These are phyloP conservation scores for Lodderomyces pseudojiufengensis DNA, from an alignment of 1,139 yeast species.

Conservation along the genomic window DNA sequence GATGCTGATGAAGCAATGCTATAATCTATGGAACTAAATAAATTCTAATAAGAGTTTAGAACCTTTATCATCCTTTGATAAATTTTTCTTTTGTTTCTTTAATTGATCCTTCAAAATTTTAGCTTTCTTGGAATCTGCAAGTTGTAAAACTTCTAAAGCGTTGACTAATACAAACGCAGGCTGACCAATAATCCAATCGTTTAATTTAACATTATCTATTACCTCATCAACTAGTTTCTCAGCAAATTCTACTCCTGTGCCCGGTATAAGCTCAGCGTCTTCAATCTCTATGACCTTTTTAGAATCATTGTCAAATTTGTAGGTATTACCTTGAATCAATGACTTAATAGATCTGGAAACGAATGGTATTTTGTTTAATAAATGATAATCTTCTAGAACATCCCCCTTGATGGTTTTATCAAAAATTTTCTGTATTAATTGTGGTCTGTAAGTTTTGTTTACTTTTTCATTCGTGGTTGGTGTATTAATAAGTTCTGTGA, in stretches of 20 bases:
- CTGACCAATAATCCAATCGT: constrained; percentile 70
- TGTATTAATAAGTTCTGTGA: constrained; percentile 66
- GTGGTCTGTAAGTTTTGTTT: constrained; percentile 41
- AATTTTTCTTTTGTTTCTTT: constrained; percentile 47
- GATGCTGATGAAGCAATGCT: constrained; percentile 23
- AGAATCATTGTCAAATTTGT: constrained; percentile 63
- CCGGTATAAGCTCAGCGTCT: constrained; percentile 32
- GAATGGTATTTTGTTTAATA: constrained; percentile 65
- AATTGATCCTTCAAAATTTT: constrained; percentile 51
- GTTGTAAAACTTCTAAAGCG: constrained; percentile 51
- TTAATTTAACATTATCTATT: constrained; percentile 41
- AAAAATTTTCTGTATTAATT: constrained; percentile 53
- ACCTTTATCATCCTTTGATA: constrained; percentile 66
- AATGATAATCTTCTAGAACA: constrained; percentile 62
- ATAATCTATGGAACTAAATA: constrained; percentile 9
- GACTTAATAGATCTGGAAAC: constrained; percentile 75
- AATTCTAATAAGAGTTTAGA: constrained; percentile 58
- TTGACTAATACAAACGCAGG: constrained; percentile 83
- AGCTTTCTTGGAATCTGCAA: constrained; percentile 29
- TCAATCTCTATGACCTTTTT: constrained; percentile 48
- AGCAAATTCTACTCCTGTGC: constrained; percentile 66
- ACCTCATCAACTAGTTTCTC: constrained; percentile 48
- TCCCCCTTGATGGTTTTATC: constrained; percentile 62
- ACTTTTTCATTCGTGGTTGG: constrained; percentile 47
- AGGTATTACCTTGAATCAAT: constrained; percentile 67